Percentiles rank a stretch among this genome's conserved stretches.
phyloP scores from a whole-genome alignment of 331 rosid genomes.

The Pyrus hybrid region DNA sequence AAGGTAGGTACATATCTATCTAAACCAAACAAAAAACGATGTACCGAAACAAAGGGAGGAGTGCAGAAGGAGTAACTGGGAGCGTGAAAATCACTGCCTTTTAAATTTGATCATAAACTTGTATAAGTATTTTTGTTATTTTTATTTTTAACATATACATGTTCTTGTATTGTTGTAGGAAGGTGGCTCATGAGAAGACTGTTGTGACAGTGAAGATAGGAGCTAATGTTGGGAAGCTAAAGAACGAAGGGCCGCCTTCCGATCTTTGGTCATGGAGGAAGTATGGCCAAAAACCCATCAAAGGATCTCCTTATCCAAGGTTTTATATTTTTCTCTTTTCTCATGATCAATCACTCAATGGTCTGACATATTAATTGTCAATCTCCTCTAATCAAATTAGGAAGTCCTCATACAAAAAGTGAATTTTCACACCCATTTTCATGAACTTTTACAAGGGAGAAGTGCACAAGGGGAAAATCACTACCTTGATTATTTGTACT shows the following conservation, averaged over 20 bases:
- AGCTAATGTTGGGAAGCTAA: conserved; percentile 59
- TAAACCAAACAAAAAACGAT: no score
- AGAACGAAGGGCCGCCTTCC: conserved; percentile 85
- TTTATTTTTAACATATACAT: background rate
- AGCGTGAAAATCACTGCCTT: no score
- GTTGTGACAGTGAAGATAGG: conserved; percentile 67
- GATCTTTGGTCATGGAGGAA: conserved; percentile 98
- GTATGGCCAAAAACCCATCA: conserved; percentile 93
- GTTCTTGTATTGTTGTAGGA: conserved; percentile 37
- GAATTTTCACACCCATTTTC: background rate
- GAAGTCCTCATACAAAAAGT: background rate
- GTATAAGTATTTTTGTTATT: background rate
- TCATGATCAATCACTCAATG: background rate
- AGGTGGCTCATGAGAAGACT: conserved; percentile 56
- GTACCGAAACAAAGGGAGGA: no score
- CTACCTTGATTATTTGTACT: background rate
- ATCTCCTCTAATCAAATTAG: background rate
- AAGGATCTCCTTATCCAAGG: conserved; percentile 97
- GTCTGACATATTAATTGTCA: background rate
- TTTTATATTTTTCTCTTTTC: conserved; percentile 6
- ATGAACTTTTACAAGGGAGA: no score
- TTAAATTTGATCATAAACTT: background rate
- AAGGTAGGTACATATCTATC: conserved; percentile 13
- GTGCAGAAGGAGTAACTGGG: no score
- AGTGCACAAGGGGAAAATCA: no score